Base-by-base conservation (phyloP, 2,329 filamentous ascomycete species). In the Neonectria coccinea region DNA sequence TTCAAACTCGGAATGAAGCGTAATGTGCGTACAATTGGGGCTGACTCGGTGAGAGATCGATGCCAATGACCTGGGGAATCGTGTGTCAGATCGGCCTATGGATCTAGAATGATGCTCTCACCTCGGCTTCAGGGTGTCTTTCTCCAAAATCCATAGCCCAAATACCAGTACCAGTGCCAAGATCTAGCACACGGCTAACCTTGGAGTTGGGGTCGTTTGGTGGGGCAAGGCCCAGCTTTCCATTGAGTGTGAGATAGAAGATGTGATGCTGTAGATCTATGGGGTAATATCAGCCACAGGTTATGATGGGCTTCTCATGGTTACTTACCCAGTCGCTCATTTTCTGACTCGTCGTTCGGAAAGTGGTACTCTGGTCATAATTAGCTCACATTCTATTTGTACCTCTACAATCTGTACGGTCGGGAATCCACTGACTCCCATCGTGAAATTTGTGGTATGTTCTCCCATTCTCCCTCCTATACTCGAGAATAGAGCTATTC, bases 401-500 rank as follows among this genome's bases (percentile, higher is more conserved):
- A 12, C 14, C 5, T 36, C 45, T 14, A 51, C 5, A 25, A 5
- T 29, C 1, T 16, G 18, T 33, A 11, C 18, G 14, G 27, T 4
- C 16, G n/a, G n/a, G n/a, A 20, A 8, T 20, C 12, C 4, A 56
- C 61, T 36, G 12, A 64, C 56, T 54, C 33, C 61, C 56, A 18
- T 64, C 61, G 14, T 48, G 56, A n/a, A 60, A 64, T 33, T 39
- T 54, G 42, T 64, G 61, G 52, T 64, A 64, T 2, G 61, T 64
- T 33, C 61, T 60, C 31, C 61, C 61, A 36, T 64, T 59, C 42
- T 64, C 61, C 16, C 16, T 60, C n/a, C 61, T 36, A 33, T 64
- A 60, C 3, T 64, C 55, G 31, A 64, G 42, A 27, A 60, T 64
- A 5, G 55, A 59, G 27, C 48, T 59, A 31, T 36, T 56, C 44